phyloP scores from a whole-genome alignment of 164 flowering plant species.

The Chloranthus sessilifolius region DNA sequence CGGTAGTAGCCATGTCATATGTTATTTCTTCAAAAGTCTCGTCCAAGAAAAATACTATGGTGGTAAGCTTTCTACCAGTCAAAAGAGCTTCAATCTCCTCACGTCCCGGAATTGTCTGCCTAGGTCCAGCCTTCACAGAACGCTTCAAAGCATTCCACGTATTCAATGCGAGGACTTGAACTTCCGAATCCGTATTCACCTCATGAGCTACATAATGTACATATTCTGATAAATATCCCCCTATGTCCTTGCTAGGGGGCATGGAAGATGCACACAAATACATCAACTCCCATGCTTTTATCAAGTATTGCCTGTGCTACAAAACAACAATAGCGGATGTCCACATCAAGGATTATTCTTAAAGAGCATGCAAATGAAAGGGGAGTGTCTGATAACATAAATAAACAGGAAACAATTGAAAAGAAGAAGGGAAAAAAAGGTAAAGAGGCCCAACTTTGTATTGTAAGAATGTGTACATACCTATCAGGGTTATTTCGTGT shows the following conservation, averaged over 20 bases:
- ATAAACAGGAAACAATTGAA: neutral
- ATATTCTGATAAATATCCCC: constrained; percentile 83
- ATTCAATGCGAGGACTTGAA: constrained; percentile 66
- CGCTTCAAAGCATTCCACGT: constrained; percentile 84
- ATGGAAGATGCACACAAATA: constrained; percentile 90
- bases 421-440: neutral
- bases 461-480: constrained; percentile 26
- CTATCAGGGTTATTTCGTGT: constrained; percentile 88
- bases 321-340: neutral
- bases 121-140: constrained; percentile 93
- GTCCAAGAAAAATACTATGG: constrained; percentile 97
- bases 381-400: neutral
- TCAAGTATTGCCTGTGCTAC: constrained; percentile 59
- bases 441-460: too few species aligned
- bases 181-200: constrained; percentile 52
- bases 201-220: constrained; percentile 82
- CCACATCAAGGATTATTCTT: neutral
- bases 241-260: constrained; percentile 99
- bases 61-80: constrained; percentile 81
- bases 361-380: neutral
- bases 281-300: constrained; percentile 96
- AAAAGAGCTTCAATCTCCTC: constrained; percentile 97
- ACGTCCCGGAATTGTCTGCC: constrained; percentile 81
- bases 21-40: constrained; percentile 99
- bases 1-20: constrained; percentile 95